Evolutionary conservation across 371 early-diverging fungal species (phyloP).

Genomic region (Smittium mucronatum): DNA sequence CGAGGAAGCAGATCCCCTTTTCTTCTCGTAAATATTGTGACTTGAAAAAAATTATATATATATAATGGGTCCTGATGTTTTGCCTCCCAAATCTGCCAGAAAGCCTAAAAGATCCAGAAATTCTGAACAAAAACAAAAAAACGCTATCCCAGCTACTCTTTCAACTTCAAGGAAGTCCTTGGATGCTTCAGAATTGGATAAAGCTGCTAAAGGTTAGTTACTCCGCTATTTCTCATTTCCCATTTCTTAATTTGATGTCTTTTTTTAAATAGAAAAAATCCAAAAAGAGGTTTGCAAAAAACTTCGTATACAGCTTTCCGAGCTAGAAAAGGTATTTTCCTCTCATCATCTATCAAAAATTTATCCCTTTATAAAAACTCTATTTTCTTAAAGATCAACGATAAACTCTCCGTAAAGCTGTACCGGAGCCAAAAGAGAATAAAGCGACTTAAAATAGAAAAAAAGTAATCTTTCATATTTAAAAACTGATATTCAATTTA

Average conservation of each 20-base stretch:
- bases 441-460: slow-evolving; percentile 31
- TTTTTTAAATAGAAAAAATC: slow-evolving; percentile 11
- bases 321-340: slow-evolving; percentile 22
- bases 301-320: slow-evolving; percentile 28
- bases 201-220: neutral
- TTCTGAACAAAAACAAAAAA: neutral
- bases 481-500: slow-evolving; percentile 23
- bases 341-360: neutral
- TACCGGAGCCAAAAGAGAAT: slow-evolving; percentile 25
- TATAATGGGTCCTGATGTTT: neutral
- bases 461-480: slow-evolving; percentile 26
- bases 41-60: neutral
- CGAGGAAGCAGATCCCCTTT: neutral
- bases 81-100: neutral
- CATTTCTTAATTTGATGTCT: neutral
- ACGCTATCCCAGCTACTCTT: neutral
- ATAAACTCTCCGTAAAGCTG: slow-evolving; percentile 27
- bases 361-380: neutral
- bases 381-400: slow-evolving; percentile 21
- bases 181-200: neutral
- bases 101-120: neutral
- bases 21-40: neutral
- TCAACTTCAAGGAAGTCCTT: neutral
- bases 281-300: slow-evolving; percentile 32
- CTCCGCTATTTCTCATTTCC: neutral